These are phyloP conservation scores for Arabis hirsuta DNA, from an alignment of 345 rosid genomes.

Conservation along the genomic window DNA sequence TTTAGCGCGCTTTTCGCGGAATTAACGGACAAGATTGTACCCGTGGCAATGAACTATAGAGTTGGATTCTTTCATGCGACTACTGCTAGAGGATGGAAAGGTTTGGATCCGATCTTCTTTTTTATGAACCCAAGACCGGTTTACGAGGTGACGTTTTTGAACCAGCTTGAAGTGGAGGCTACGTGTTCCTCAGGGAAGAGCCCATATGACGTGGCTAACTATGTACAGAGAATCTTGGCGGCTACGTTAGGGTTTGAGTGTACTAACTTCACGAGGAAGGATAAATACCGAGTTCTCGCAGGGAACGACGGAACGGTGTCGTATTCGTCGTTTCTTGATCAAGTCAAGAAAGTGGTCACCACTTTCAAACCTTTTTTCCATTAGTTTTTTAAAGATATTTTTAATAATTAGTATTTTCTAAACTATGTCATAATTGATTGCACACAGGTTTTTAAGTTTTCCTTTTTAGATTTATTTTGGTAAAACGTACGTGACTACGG, in stretches of 20 bases:
- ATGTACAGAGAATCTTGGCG: conserved; percentile 86
- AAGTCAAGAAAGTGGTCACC: conserved; percentile 59
- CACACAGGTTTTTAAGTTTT: conserved; percentile 22
- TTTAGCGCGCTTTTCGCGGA: conserved; percentile 93
- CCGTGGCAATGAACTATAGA: conserved; percentile 89
- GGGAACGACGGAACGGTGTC: conserved; percentile 89
- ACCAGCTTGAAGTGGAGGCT: conserved; percentile 74
- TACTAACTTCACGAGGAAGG: conserved; percentile 88
- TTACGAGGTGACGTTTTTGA: conserved; percentile 91
- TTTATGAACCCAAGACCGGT: conserved; percentile 94
- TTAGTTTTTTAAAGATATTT: conserved; percentile 25
- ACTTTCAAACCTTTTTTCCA: conserved; percentile 64
- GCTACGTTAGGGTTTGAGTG: conserved; percentile 91
- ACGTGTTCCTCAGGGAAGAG: conserved; percentile 93
- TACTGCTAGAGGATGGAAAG: conserved; percentile 93
- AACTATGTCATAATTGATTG: conserved; percentile 7
- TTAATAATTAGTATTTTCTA: neutral
- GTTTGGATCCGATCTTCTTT: conserved; percentile 84
- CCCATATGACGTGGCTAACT: conserved; percentile 88
- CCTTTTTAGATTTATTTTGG: neutral
- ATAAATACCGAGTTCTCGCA: conserved; percentile 77
- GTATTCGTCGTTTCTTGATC: conserved; percentile 55
- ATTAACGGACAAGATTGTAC: conserved; percentile 78
- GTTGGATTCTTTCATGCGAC: conserved; percentile 98
- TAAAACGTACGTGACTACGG: neutral